Percentiles rank a stretch among this genome's conserved stretches.
Evolutionary conservation across 1,284 basidiomycete genomes (phyloP).

Genomic region (Apiotrichum gracile): DNA sequence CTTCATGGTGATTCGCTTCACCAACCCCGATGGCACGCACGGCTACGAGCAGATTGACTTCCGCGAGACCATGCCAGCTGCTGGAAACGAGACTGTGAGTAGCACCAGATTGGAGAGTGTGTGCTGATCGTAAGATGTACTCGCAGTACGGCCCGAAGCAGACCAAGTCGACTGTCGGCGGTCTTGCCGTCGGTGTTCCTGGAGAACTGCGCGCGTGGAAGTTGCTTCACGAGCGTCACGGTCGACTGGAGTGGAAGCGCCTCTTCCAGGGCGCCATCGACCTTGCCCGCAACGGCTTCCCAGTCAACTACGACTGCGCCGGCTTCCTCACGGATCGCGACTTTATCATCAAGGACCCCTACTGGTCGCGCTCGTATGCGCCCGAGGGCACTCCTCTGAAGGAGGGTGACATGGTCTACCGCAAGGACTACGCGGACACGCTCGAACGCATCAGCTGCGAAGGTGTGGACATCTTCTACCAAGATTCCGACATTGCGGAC

Average conservation of each 20-base stretch:
- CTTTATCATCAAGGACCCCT: conserved; percentile 32
- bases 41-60: conserved; percentile 47
- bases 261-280: conserved; percentile 68
- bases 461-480: conserved; percentile 23
- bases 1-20: conserved; percentile 15
- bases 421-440: conserved; percentile 20
- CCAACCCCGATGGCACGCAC: conserved; percentile 22
- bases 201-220: conserved; percentile 69
- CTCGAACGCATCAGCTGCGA: conserved; percentile 25
- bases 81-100: conserved; percentile 43
- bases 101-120: background rate
- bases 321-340: conserved; percentile 18
- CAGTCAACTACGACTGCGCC: conserved; percentile 45
- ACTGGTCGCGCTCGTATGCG: conserved; percentile 34
- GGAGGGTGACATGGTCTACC: conserved; percentile 19
- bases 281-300: conserved; percentile 66
- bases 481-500: conserved; percentile 16
- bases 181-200: conserved; percentile 73
- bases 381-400: conserved; percentile 22
- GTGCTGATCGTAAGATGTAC: conserved; percentile 21
- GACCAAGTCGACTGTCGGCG: conserved; percentile 56
- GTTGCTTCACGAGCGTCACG: conserved; percentile 66
- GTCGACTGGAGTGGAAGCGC: conserved; percentile 63
- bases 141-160: conserved; percentile 21
- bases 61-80: conserved; percentile 46